A percentile compares a stretch with the other conserved stretches of the same genome.
phyloP scores from a whole-genome alignment of 139 green algal genomes.

The Chlorella sp. region DNA sequence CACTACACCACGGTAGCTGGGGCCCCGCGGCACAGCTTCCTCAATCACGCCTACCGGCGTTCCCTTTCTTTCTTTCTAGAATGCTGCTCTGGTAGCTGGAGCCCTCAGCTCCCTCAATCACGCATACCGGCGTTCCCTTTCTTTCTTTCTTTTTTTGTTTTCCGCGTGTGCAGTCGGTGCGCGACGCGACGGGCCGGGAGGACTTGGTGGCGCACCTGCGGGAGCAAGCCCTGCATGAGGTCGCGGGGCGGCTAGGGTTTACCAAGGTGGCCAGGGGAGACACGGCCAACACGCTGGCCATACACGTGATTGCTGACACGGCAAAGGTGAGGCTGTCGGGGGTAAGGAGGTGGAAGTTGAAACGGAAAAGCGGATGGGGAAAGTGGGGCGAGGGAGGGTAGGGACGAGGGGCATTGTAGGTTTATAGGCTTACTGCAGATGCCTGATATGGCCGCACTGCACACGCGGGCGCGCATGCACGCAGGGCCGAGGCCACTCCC shows the following conservation, averaged over 20 bases:
- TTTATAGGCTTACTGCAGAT: no score
- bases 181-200: constrained; percentile 56
- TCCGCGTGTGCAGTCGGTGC: constrained; percentile 17
- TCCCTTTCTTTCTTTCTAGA: no score
- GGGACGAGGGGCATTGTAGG: no score
- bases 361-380: not conserved
- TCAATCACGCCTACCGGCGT: no score
- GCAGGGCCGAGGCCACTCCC: constrained; percentile 54
- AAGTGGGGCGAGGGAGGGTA: not conserved
- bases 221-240: constrained; percentile 37
- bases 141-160: not conserved
- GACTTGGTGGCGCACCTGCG: constrained; percentile 60
- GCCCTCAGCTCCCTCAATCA: not conserved
- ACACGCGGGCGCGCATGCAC: no score
- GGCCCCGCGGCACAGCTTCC: no score
- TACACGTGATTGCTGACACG: constrained; percentile 41
- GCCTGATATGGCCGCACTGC: no score
- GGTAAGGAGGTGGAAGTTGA: not conserved
- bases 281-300: constrained; percentile 42
- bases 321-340: constrained; percentile 41
- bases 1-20: no score
- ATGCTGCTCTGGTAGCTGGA: not conserved
- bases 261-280: constrained; percentile 49
- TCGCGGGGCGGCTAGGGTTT: constrained; percentile 30
- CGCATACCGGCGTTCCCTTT: no score